Evolutionary conservation across 2,329 filamentous ascomycete species (phyloP), one percentile per base, ranked within the genome.

Genomic region (Rhexocercosporidium sp.): DNA sequence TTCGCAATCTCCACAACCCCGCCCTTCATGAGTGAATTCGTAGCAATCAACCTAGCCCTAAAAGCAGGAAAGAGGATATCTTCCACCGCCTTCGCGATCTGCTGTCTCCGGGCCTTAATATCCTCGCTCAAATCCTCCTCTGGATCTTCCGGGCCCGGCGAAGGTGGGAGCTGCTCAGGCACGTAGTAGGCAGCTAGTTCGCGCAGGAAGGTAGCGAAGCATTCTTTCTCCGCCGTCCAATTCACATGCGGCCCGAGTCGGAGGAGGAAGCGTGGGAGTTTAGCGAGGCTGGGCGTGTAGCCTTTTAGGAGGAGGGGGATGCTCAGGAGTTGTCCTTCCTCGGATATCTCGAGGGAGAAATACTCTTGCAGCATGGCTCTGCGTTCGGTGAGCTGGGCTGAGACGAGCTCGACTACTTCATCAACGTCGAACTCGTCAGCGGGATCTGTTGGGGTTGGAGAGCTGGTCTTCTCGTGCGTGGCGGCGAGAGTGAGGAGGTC

Each of bases 351-450:
- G 53, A 99, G 81, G 0, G 90, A 91, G 78, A 99, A 98, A 79
- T 99, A 99, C 79, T 99, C 96, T 2, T 86, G 83, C 0, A 99
- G 85, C 92, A 99, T 96, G 74, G 95, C 91, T 41, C 92, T 86
- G 12, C 91, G 87, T 70, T 90, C 87, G 37, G 96, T 84, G 2
- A 98, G 83, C 71, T 94, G 90, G 2, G 84, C 79, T 0, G 85
- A 82, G 3, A 97, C 90, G 3, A 85, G 83, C 3, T 88, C 82
- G 1, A 92, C 88, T 0, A 94, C 86, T 41, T 88, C 84, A 0
- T 86, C 81, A 71, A 90, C 87, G 47, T 94, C 87, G 37, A 92
- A 86, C n/a, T 88, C 85, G 74, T 78, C 74, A 18, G 75, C 78
- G 22, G 67, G 44, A 34, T 67, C 72, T 12, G 62, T 69, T 12